Conservation (phyloP, 2,329 filamentous ascomycete genomes). For the Zarea fungicola region DNA sequence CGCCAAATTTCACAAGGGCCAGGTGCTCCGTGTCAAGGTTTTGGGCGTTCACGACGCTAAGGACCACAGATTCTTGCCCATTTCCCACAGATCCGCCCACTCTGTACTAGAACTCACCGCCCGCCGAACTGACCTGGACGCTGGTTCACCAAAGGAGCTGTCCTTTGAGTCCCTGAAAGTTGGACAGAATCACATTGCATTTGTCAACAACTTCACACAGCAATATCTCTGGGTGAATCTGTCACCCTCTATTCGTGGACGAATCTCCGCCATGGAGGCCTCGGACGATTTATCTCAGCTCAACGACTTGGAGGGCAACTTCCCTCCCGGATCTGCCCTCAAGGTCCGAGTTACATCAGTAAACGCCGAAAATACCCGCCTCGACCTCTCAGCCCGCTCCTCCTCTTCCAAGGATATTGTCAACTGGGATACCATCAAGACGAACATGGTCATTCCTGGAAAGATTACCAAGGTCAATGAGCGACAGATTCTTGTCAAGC, state of each 20-base stretch:
- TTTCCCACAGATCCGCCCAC: conserved; percentile 78
- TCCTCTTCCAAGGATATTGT: conserved; percentile 44
- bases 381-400: conserved; percentile 80
- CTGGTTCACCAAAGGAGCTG: conserved; percentile 43
- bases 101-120: conserved; percentile 83
- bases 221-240: conserved; percentile 87
- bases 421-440: conserved; percentile 65
- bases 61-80: conserved; percentile 85
- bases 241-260: conserved; percentile 80
- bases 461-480: conserved; percentile 83
- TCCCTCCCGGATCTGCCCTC: conserved; percentile 85
- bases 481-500: conserved; percentile 75
- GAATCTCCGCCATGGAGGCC: conserved; percentile 75
- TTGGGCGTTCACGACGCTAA: conserved; percentile 85
- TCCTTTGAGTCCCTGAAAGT: conserved; percentile 67
- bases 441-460: conserved; percentile 76
- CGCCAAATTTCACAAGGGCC: conserved; percentile 62
- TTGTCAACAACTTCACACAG: conserved; percentile 82
- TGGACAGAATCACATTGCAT: conserved; percentile 71
- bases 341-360: conserved; percentile 73
- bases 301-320: conserved; percentile 69
- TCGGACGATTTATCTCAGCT: conserved; percentile 80
- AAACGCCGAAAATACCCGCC: conserved; percentile 64
- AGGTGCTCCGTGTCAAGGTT: conserved; percentile 68
- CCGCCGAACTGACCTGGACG: conserved; percentile 62